These are phyloP conservation scores for Coemansia brasiliensis DNA, from an alignment of 192 early-diverging fungal genomes.

Conservation along the genomic window DNA sequence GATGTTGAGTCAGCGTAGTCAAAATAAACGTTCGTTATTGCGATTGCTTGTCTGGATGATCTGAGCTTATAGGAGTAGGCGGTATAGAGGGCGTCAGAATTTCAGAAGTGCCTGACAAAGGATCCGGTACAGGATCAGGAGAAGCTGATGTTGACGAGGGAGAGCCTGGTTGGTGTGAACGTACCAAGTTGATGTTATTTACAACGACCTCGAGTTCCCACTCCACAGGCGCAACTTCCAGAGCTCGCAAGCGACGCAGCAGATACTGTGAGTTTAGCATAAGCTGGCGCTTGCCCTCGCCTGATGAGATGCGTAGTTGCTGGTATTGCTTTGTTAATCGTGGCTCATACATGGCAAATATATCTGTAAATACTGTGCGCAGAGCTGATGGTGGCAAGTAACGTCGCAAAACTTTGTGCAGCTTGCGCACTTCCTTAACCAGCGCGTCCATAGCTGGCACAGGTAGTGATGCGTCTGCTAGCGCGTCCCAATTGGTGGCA, in stretches of 20 bases:
- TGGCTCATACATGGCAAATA: conserved; percentile 75
- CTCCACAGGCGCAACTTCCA: conserved; percentile 72
- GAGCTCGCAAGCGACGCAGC: conserved; percentile 61
- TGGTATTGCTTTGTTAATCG: conserved; percentile 60
- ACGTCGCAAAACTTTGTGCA: conserved; percentile 89
- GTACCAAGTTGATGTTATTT: conserved; percentile 75
- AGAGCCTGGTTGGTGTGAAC: conserved; percentile 33
- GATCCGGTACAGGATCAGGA: neutral
- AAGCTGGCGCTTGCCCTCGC: conserved; percentile 61
- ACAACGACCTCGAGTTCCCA: conserved; percentile 74
- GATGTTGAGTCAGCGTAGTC: neutral
- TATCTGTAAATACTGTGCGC: conserved; percentile 73
- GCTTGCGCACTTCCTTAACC: conserved; percentile 85
- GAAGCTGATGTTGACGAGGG: neutral
- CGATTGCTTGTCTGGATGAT: no score
- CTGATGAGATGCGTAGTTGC: conserved; percentile 27
- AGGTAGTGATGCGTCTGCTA: conserved; percentile 19
- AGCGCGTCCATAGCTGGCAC: conserved; percentile 75
- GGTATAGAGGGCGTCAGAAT: neutral
- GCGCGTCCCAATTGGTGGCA: conserved; percentile 56
- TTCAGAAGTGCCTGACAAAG: neutral
- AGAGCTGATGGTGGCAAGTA: conserved; percentile 75
- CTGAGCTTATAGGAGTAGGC: no score
- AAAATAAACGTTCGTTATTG: no score
- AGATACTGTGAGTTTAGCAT: conserved; percentile 77